phyloP scores from a whole-genome alignment of 2,329 filamentous ascomycete genomes.

The Bipolaris oryzae region DNA sequence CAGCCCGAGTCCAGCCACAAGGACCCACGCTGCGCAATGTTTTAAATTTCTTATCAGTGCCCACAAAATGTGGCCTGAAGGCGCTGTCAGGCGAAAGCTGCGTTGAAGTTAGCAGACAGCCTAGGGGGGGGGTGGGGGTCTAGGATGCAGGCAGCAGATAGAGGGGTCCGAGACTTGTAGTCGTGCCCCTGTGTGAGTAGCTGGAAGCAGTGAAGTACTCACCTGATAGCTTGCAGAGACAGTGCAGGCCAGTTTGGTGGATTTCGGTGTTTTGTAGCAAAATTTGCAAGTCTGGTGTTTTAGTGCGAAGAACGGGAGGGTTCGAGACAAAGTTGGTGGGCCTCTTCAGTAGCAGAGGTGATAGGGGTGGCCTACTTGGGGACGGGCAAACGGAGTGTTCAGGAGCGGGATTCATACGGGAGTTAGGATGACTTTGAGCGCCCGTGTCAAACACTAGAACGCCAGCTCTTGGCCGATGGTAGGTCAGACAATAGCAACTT shows the following conservation, averaged over 20 bases:
- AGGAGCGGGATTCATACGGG: conserved; percentile 47
- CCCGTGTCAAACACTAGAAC: conserved; percentile 37
- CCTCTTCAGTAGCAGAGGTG: conserved; percentile 40
- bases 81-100: conserved; percentile 42
- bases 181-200: conserved; percentile 16
- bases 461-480: conserved; percentile 34
- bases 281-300: conserved; percentile 2
- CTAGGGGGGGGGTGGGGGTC: conserved; percentile 21
- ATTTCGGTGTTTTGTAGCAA: conserved; percentile 27
- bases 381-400: conserved; percentile 43
- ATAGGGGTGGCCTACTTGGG: conserved; percentile 38
- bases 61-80: conserved; percentile 35
- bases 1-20: conserved; percentile 59
- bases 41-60: conserved; percentile 33
- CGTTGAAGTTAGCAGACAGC: conserved; percentile 38
- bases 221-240: conserved; percentile 47
- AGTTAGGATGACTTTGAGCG: conserved; percentile 45
- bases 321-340: conserved; percentile 31
- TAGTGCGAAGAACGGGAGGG: conserved; percentile 24
- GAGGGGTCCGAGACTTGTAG: conserved; percentile 22
- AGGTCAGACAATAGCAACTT: conserved; percentile 37
- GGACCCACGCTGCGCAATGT: conserved; percentile 42
- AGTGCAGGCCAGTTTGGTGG: conserved; percentile 47
- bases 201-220: conserved; percentile 26
- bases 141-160: conserved; percentile 38